Base-by-base conservation (phyloP, 768 basidiomycete species). In the Amanita rubescens region DNA sequence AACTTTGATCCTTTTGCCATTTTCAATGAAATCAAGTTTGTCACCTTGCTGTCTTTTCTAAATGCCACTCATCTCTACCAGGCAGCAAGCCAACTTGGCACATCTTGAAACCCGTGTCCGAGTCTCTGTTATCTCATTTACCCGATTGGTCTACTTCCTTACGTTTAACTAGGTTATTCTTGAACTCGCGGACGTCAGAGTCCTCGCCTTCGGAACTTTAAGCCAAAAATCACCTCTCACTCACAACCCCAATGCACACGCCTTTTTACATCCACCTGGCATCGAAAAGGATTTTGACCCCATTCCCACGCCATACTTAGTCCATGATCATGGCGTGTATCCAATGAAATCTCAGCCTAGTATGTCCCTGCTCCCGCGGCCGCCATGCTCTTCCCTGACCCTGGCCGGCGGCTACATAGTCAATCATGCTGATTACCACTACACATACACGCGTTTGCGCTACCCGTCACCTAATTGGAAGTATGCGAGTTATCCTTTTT, bases 21-120 rank as follows among this genome's bases (percentile, higher is more conserved):
- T n/a, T 85, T 89, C 63, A 75, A 89, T 58, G 80, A 88, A 63
- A 76, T 88, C 69, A 91, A 90, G 89, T 89, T 57, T 56, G 75
- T 69, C 37, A 22, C 14, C 22, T 24, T 56, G 19, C 53, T 33
- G 37, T 30, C 24, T 39, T 15, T 30, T 33, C 15, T 2, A 32
- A 32, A 27, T 17, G 17, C 19, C 51, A 41, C 51, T 27, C 20
- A 51, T 34, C 38, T 42, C n/a, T 41, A 32, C 32, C 51, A 88
- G 87, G 63, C 56, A 81, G 43, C 88, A 89, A 66, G 85, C 70
- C 60, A 82, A 88, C 60, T 65, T 90, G 32, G 73, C 75, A 19
- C 82, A 86, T 61, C 69, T 90, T 38, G 79, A 81, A 58, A 87
- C 87, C 22, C 75, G 79, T 37, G 76, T 82, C 54, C 73, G 81